Conservation (phyloP, 139 green algal genomes). For the Nannochloris sp. region DNA sequence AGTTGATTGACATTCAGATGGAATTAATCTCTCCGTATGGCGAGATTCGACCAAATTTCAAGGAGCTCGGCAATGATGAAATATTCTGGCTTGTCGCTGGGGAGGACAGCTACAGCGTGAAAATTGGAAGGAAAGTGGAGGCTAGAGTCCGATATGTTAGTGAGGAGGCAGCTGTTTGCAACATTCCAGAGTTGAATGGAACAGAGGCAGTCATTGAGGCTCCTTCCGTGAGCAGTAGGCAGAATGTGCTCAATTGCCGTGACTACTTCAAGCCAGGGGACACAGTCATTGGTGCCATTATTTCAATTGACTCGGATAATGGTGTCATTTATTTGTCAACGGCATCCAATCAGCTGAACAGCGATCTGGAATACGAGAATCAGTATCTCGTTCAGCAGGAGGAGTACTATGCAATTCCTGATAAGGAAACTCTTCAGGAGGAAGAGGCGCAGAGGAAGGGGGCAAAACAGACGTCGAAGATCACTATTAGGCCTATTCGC, state of each 20-base stretch:
- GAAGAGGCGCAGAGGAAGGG: background rate
- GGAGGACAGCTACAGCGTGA: conserved; percentile 35
- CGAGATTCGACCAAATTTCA: conserved; percentile 36
- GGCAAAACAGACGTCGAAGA: background rate
- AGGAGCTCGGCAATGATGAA: conserved; percentile 29
- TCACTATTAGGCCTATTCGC: conserved; percentile 42
- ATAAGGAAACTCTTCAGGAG: conserved; percentile 9
- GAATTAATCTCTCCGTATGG: conserved; percentile 53
- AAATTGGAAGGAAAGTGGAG: conserved; percentile 38
- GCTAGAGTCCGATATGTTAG: conserved; percentile 23
- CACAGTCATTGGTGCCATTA: conserved; percentile 24
- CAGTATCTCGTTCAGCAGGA: conserved; percentile 10
- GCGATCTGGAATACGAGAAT: conserved; percentile 35
- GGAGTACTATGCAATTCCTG: conserved; percentile 23
- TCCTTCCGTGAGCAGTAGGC: conserved; percentile 15
- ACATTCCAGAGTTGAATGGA: conserved; percentile 28
- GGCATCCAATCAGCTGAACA: conserved; percentile 13
- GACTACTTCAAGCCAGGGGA: conserved; percentile 24
- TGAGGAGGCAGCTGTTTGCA: conserved; percentile 12
- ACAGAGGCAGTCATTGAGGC: conserved; percentile 41
- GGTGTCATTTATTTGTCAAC: conserved; percentile 22
- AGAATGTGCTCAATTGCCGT: conserved; percentile 11
- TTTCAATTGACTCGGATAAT: conserved; percentile 5
- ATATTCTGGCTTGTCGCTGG: conserved; percentile 46
- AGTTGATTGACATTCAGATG: conserved; percentile 54